Evolutionary conservation across 2,329 filamentous ascomycete genomes (phyloP), one percentile per base, ranked within the genome.

Genomic region (Rachicladosporium sp.): DNA sequence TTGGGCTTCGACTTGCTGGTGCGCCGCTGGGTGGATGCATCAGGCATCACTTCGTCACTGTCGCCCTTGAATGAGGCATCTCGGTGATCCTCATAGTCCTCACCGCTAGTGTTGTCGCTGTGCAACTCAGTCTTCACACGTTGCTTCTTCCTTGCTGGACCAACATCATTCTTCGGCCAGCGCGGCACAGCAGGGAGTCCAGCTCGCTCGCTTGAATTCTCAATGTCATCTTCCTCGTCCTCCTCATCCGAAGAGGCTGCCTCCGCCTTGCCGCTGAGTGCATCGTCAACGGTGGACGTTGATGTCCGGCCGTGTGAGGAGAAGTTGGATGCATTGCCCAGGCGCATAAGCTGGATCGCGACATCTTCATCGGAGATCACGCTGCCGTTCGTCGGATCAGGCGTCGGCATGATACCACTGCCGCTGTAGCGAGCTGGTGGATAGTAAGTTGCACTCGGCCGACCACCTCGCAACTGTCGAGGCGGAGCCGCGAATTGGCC

Each of bases 341-440:
- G 74, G 51, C 89, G 82, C 80, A 98, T 96, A 54, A 98, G 71
- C 65, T 96, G 91, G 57, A 95, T 80, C 42, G 91, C 91, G 46
- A 96, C 91, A 63, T 98, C 91, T 62, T 98, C 91, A 58, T 98
- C 91, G 10, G 89, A 96, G 61, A 98, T 89, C 61, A 86, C 93
- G 64, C 89, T 96, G 40, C 85, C 85, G 51, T 96, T 83, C 9
- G 91, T 98, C n/a, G 89, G 89, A 53, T 96, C 91, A 19, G 91
- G 91, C 2, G 91, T 98, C 12, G 88, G 88, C 47, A 95, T 69
- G 50, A 93, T 75, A 40, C 79, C 78, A 46, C 69, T 60, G 29
- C 52, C 57, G 36, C 62, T 64, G 35, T 62, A 58, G 42, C 65
- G 61, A 43, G 62, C 53, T 19, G 62, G 57, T 12, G 55, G 56